A percentile compares a stretch with the other conserved stretches of the same genome.
Evolutionary conservation across 768 basidiomycete genomes (phyloP).

Genomic region (Tricholoma terreum): DNA sequence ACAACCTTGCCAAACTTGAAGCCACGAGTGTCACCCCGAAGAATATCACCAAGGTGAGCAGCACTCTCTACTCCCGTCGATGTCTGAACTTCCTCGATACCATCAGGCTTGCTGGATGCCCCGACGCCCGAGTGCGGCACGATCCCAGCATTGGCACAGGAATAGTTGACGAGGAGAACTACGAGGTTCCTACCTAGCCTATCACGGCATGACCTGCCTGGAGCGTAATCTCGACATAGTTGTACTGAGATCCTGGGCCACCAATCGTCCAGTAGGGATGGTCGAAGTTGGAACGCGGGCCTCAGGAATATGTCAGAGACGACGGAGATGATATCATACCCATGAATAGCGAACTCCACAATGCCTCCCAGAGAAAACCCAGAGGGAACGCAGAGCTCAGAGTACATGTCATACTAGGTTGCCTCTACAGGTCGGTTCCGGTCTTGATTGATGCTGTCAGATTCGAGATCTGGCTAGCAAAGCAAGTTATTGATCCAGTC

Average conservation of each 20-base stretch:
- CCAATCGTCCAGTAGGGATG: slow-evolving; percentile 23
- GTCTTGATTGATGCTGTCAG: not conserved
- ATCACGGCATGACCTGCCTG: slow-evolving; percentile 19
- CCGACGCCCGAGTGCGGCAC: slow-evolving; percentile 14
- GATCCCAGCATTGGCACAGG: too few relatives aligned
- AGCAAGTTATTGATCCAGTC: not conserved
- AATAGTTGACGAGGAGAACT: too few relatives aligned
- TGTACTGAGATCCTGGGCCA: slow-evolving; percentile 16
- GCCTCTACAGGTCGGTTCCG: not conserved
- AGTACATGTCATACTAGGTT: slow-evolving; percentile 2
- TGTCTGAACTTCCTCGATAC: slow-evolving; percentile 20
- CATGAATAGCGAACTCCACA: slow-evolving; percentile 20
- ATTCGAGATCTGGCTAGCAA: slow-evolving; percentile 3
- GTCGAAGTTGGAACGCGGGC: slow-evolving; percentile 12
- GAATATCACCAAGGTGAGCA: slow-evolving; percentile 11
- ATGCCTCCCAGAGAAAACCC: slow-evolving; percentile 1
- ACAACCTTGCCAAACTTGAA: slow-evolving; percentile 11
- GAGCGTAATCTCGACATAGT: slow-evolving; percentile 18
- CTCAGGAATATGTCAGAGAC: not conserved
- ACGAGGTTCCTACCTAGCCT: slow-evolving; percentile 13
- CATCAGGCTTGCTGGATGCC: slow-evolving; percentile 20
- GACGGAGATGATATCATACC: slow-evolving; percentile 7
- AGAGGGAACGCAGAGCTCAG: slow-evolving; percentile 12
- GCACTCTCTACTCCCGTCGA: slow-evolving; percentile 18
- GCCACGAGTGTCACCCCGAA: slow-evolving; percentile 6